Percentiles rank a stretch among this genome's conserved stretches.
These are phyloP conservation scores for Metarhizium album DNA, from an alignment of 2,329 filamentous ascomycete genomes.

Conservation along the genomic window DNA sequence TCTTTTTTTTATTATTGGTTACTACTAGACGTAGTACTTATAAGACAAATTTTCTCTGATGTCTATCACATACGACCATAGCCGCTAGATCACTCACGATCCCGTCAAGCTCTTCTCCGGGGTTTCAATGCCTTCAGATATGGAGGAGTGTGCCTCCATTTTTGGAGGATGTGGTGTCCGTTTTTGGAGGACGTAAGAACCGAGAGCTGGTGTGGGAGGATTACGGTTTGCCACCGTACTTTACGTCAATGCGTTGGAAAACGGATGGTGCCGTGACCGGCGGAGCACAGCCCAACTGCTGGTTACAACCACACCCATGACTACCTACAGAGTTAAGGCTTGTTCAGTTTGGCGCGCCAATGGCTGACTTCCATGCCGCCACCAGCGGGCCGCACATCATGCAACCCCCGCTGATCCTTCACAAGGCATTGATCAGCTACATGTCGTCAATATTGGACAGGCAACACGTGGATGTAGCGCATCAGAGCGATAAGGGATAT, in stretches of 20 bases:
- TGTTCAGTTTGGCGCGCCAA: background rate
- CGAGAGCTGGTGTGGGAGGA: background rate
- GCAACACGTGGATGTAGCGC: no score
- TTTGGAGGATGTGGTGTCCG: background rate
- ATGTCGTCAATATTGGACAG: no score
- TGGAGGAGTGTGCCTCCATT: constrained; percentile 1
- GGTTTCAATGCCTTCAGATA: background rate
- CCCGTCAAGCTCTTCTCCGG: constrained; percentile 1
- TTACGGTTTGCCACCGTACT: background rate
- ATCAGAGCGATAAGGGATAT: no score
- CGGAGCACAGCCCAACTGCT: background rate
- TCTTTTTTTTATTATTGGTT: no score
- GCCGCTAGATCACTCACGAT: no score
- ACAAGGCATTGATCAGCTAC: no score
- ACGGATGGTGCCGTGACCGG: background rate
- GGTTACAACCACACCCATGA: background rate
- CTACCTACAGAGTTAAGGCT: background rate
- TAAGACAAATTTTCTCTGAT: no score
- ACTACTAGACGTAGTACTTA: no score
- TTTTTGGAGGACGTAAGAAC: background rate
- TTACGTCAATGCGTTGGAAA: background rate
- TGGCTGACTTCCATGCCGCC: no score
- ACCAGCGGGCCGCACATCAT: no score
- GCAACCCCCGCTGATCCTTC: no score
- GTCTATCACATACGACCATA: no score